Conservation (phyloP, 192 early-diverging fungal genomes). For the Backusella australiensis region DNA sequence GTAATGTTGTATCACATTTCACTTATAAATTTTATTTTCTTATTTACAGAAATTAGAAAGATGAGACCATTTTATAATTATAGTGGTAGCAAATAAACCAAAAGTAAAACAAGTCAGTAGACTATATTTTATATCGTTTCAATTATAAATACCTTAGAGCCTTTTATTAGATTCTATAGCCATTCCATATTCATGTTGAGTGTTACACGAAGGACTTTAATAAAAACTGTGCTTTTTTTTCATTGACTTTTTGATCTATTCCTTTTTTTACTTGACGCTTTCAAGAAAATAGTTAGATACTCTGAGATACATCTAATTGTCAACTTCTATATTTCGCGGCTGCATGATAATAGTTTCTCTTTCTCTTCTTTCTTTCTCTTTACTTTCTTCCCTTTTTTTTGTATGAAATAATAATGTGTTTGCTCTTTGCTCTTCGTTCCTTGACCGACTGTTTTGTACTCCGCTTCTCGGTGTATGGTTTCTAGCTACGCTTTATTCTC, state of each 20-base stretch:
- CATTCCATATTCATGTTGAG: neutral
- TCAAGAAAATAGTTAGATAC: conserved; percentile 4
- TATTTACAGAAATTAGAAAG: neutral
- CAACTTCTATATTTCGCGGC: neutral
- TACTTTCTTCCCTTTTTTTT: neutral
- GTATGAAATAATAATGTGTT: neutral
- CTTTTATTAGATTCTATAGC: neutral
- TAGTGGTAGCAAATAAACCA: neutral
- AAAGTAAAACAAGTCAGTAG: neutral
- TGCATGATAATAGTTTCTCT: neutral
- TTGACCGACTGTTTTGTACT: neutral
- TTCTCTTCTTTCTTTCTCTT: neutral
- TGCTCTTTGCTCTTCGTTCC: neutral
- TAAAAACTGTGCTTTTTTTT: neutral
- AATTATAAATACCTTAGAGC: neutral
- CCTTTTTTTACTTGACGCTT: neutral
- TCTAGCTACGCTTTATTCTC: conserved; percentile 5
- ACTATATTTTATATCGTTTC: neutral
- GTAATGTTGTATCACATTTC: neutral
- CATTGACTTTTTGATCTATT: neutral
- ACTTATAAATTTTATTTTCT: neutral
- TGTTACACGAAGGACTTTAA: neutral
- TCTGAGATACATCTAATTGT: neutral
- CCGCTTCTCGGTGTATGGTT: neutral
- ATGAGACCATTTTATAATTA: neutral